phyloP scores from a whole-genome alignment of 768 basidiomycete species.

The Suillus brevipes region DNA sequence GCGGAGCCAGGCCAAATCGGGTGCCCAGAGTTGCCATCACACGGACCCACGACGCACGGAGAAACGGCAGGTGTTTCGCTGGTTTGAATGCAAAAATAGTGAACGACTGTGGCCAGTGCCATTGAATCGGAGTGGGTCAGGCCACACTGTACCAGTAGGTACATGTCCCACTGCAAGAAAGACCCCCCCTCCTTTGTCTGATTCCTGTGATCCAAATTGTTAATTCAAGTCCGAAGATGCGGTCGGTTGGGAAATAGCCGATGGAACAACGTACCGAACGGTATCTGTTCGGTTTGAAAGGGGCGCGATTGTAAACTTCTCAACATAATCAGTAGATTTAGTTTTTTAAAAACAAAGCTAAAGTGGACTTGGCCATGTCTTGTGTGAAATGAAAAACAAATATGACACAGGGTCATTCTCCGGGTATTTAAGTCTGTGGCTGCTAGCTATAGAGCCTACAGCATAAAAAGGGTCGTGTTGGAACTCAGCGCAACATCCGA shows the following conservation, averaged over 20 bases:
- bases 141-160: too few species aligned
- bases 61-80: neutral
- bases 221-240: neutral
- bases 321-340: neutral
- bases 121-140: neutral
- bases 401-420: slow-evolving; percentile 1
- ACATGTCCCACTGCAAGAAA: too few species aligned
- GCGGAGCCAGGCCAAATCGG: slow-evolving; percentile 1
- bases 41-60: neutral
- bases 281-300: slow-evolving; percentile 1
- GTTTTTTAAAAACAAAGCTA: neutral
- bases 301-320: neutral
- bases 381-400: slow-evolving; percentile 4
- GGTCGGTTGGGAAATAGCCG: neutral
- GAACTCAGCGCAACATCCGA: slow-evolving; percentile 29
- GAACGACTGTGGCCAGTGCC: neutral
- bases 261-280: slow-evolving; percentile 1
- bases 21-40: neutral
- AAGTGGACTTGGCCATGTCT: neutral
- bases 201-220: too few species aligned
- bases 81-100: neutral
- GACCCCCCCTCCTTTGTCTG: too few species aligned
- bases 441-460: neutral
- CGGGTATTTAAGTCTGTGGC: slow-evolving; percentile 7
- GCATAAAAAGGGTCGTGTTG: slow-evolving; percentile 8